A percentile compares a stretch with the other conserved stretches of the same genome.
phyloP scores from a whole-genome alignment of 1,139 yeast genomes.

The Sugiyamaella grinbergsii region DNA sequence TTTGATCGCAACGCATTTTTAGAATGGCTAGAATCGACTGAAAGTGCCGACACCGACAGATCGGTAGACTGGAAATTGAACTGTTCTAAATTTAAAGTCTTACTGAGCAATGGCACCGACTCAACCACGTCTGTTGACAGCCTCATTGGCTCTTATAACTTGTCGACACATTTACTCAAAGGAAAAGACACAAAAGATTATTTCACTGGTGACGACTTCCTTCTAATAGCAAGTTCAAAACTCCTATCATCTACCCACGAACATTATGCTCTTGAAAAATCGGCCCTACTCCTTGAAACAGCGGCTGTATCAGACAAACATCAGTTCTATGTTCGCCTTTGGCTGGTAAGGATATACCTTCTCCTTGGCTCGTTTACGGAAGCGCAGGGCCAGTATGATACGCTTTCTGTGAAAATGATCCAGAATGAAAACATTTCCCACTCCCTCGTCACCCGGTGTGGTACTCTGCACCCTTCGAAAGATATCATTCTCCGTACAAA shows the following conservation, averaged over 20 bases:
- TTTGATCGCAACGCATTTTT: slow-evolving; percentile 26
- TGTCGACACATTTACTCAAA: slow-evolving; percentile 39
- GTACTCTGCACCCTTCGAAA: slow-evolving; percentile 46
- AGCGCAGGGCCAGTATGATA: slow-evolving; percentile 55
- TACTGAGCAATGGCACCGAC: slow-evolving; percentile 29
- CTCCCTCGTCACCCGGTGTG: slow-evolving; percentile 52
- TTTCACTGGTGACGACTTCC: slow-evolving; percentile 64
- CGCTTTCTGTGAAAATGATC: slow-evolving; percentile 67
- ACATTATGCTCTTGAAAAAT: slow-evolving; percentile 35
- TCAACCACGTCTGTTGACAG: slow-evolving; percentile 27
- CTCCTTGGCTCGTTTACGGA: slow-evolving; percentile 57
- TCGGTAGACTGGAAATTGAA: slow-evolving; percentile 51
- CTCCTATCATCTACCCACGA: slow-evolving; percentile 28
- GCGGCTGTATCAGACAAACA: slow-evolving; percentile 55
- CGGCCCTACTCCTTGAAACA: slow-evolving; percentile 51
- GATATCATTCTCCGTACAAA: slow-evolving; percentile 23
- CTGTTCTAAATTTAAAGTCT: slow-evolving; percentile 50
- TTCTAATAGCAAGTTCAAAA: slow-evolving; percentile 50
- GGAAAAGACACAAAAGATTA: slow-evolving; percentile 59
- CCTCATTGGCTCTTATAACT: slow-evolving; percentile 46
- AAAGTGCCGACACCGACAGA: slow-evolving; percentile 32
- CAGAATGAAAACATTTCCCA: slow-evolving; percentile 79
- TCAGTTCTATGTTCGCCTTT: slow-evolving; percentile 66
- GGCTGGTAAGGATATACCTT: slow-evolving; percentile 69
- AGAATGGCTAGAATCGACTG: slow-evolving; percentile 26